Conservation (phyloP, 202 grass and related monocot genomes). For the Setaria viridis region DNA sequence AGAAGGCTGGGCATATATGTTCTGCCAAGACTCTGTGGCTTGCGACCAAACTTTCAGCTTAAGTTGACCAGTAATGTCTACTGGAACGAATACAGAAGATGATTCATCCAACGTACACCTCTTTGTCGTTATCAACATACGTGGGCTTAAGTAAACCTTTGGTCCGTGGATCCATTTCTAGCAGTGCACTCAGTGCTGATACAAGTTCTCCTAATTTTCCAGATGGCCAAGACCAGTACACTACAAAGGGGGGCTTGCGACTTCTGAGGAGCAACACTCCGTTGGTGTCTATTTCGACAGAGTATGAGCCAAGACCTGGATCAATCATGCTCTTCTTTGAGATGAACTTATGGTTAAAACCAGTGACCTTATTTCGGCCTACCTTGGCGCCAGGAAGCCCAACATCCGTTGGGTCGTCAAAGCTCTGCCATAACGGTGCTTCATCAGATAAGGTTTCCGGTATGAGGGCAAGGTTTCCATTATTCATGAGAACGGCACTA, state of each 20-base stretch:
- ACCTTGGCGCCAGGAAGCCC: neutral
- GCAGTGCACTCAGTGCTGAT: neutral
- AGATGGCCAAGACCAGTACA: conserved; percentile 10
- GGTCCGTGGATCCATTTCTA: neutral
- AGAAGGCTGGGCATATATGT: neutral
- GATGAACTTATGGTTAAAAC: neutral
- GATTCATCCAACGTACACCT: neutral
- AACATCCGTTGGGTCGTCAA: neutral
- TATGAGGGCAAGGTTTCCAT: conserved; percentile 7
- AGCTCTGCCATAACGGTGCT: neutral
- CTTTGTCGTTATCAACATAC: neutral
- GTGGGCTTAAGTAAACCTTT: neutral
- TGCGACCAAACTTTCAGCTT: conserved; percentile 28
- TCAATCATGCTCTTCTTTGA: neutral
- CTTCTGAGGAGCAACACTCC: neutral
- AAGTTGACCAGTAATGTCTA: conserved; percentile 6
- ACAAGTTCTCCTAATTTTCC: neutral
- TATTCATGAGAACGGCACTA: neutral
- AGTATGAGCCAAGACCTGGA: conserved; percentile 5
- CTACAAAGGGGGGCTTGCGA: neutral
- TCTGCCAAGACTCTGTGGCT: neutral
- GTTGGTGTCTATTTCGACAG: neutral
- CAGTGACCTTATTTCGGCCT: conserved; percentile 7
- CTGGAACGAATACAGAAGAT: neutral
- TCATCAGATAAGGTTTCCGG: neutral